These are phyloP conservation scores for Leishmania braziliensis DNA, from an alignment of 208 protist genomes.

Conservation along the genomic window DNA sequence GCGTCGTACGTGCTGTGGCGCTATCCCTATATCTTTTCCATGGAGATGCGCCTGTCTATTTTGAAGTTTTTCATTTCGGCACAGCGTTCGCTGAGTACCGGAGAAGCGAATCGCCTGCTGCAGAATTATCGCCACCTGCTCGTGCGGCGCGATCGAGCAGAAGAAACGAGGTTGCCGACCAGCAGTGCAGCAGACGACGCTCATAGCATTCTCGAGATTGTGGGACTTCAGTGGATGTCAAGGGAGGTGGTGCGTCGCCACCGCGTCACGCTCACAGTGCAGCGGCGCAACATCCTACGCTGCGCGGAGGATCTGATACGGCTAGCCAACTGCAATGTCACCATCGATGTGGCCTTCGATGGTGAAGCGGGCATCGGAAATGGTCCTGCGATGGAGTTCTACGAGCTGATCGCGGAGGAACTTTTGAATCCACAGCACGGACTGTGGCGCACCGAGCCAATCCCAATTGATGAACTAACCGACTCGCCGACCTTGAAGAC, in stretches of 20 bases:
- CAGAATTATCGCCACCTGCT: constrained; percentile 24
- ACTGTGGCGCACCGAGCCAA: constrained; percentile 62
- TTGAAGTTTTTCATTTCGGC: constrained; percentile 59
- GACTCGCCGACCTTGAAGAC: neutral
- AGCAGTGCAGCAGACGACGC: neutral
- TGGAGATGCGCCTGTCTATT: constrained; percentile 62
- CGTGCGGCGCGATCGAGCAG: constrained; percentile 7
- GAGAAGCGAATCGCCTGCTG: constrained; percentile 19
- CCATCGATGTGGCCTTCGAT: constrained; percentile 74
- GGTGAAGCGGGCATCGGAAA: constrained; percentile 80
- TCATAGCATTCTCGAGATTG: constrained; percentile 27
- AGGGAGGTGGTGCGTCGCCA: constrained; percentile 24
- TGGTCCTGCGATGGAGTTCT: constrained; percentile 84
- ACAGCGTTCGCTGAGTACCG: constrained; percentile 41
- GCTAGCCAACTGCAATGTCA: constrained; percentile 60
- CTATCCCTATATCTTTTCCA: constrained; percentile 66
- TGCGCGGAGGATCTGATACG: constrained; percentile 44
- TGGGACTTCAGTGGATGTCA: constrained; percentile 57
- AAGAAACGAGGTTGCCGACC: neutral
- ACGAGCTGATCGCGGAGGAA: constrained; percentile 52
- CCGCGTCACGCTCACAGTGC: constrained; percentile 45
- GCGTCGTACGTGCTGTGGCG: constrained; percentile 70
- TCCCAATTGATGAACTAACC: constrained; percentile 15
- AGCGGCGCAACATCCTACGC: constrained; percentile 45
- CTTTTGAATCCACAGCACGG: constrained; percentile 40